Evolutionary conservation across 768 basidiomycete species (phyloP).

Genomic region (Lactarius pseudohatsudake): DNA sequence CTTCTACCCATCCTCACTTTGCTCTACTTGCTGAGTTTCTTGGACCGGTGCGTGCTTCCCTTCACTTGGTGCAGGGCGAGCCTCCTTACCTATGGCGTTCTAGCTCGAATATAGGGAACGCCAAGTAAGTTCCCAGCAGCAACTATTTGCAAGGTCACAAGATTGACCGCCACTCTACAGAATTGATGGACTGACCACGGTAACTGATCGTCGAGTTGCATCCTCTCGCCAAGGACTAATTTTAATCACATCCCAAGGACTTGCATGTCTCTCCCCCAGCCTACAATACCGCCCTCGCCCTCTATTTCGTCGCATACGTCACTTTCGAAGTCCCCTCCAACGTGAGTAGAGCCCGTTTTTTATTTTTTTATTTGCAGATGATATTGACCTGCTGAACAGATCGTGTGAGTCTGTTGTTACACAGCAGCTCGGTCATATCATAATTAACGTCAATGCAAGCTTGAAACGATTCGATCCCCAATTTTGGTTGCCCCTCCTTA

Average conservation of each 20-base stretch:
- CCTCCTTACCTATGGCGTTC: neutral
- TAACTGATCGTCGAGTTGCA: neutral
- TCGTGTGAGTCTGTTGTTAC: slow-evolving; percentile 37
- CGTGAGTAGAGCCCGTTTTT: slow-evolving; percentile 36
- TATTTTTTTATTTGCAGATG: neutral
- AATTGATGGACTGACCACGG: slow-evolving; percentile 47
- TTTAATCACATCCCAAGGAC: slow-evolving; percentile 40
- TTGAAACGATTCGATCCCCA: slow-evolving; percentile 61
- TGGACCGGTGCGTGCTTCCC: slow-evolving; percentile 37
- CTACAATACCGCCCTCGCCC: slow-evolving; percentile 57
- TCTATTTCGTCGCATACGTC: slow-evolving; percentile 63
- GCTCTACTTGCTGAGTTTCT: slow-evolving; percentile 43
- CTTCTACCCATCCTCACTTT: slow-evolving; percentile 43
- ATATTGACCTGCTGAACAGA: slow-evolving; percentile 34
- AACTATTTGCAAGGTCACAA: neutral
- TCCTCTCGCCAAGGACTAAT: neutral
- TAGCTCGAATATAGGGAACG: slow-evolving; percentile 41
- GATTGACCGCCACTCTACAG: slow-evolving; percentile 33
- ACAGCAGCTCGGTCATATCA: neutral
- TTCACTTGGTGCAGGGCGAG: neutral
- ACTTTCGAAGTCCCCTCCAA: slow-evolving; percentile 62
- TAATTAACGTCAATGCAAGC: slow-evolving; percentile 33
- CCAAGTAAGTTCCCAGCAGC: slow-evolving; percentile 34
- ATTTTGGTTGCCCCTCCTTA: slow-evolving; percentile 60
- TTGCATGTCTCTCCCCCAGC: slow-evolving; percentile 48